phyloP scores from a whole-genome alignment of 257 asterid genomes.

The Nicotiana tabacum region DNA sequence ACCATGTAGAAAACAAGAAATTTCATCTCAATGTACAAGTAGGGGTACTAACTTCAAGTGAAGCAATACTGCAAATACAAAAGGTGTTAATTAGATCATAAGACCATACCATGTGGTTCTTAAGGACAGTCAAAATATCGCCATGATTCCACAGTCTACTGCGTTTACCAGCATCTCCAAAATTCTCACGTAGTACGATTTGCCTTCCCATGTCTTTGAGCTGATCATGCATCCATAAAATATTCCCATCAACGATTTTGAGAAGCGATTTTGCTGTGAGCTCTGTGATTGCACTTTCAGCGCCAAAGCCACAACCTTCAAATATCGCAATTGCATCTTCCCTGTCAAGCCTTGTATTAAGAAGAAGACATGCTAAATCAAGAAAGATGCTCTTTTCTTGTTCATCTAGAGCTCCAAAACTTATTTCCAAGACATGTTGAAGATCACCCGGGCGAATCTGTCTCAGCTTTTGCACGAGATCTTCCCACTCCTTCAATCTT shows the following conservation, averaged over 20 bases:
- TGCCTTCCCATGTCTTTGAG: constrained; percentile 35
- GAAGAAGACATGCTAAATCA: constrained; percentile 30
- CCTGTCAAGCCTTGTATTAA: constrained; percentile 19
- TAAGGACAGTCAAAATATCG: constrained; percentile 17
- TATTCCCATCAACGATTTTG: constrained; percentile 20
- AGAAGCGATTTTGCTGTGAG: constrained; percentile 24
- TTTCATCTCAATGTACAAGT: background rate
- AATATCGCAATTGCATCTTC: constrained; percentile 24
- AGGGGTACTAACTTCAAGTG: background rate
- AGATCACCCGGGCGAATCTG: constrained; percentile 24
- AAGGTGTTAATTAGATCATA: background rate
- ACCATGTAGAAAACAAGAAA: background rate
- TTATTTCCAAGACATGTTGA: constrained; percentile 23
- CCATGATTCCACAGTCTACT: constrained; percentile 29
- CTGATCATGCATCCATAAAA: constrained; percentile 38
- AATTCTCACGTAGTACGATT: constrained; percentile 18
- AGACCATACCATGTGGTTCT: constrained; percentile 18
- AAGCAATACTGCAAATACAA: background rate
- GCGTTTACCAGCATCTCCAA: constrained; percentile 21
- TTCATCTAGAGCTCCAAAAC: constrained; percentile 26
- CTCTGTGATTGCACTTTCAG: constrained; percentile 20
- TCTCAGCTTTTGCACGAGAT: constrained; percentile 22
- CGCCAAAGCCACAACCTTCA: constrained; percentile 27
- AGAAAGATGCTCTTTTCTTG: constrained; percentile 29
- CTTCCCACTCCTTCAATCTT: constrained; percentile 23